A percentile compares a stretch with the other conserved stretches of the same genome.
Conservation (phyloP, 2,329 filamentous ascomycete genomes). For the Diaporthe ampelina region DNA sequence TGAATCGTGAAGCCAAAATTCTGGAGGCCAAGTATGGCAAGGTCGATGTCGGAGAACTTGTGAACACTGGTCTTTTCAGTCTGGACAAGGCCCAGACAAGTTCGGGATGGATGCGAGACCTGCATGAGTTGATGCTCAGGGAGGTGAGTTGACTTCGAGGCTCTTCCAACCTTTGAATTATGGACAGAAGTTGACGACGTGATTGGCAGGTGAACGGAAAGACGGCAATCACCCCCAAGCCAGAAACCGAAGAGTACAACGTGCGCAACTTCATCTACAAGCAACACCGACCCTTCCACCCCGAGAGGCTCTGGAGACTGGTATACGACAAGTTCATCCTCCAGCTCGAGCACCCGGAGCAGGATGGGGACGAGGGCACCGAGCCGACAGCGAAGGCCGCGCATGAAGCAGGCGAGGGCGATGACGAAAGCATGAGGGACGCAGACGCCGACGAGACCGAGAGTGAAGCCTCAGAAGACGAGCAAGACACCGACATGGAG, state of each 20-base stretch:
- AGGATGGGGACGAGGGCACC: constrained; percentile 47
- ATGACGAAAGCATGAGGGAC: background rate
- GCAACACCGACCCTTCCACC: constrained; percentile 68
- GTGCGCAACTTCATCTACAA: constrained; percentile 80
- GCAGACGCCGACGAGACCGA: background rate
- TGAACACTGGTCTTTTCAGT: constrained; percentile 76
- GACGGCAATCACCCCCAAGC: constrained; percentile 73
- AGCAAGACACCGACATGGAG: constrained; percentile 44
- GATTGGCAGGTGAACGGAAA: constrained; percentile 56
- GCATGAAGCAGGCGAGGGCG: background rate
- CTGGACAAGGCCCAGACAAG: constrained; percentile 74
- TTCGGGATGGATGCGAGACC: constrained; percentile 78
- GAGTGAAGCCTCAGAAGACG: constrained; percentile 51
- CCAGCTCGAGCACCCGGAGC: constrained; percentile 59
- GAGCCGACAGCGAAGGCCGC: background rate
- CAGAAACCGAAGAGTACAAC: constrained; percentile 80
- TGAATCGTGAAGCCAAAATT: constrained; percentile 77
- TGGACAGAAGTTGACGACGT: background rate
- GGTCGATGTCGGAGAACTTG: constrained; percentile 72
- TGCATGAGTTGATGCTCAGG: constrained; percentile 76
- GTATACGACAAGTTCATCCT: constrained; percentile 66
- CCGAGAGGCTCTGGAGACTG: constrained; percentile 59
- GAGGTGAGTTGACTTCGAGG: constrained; percentile 60
- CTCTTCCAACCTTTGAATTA: background rate
- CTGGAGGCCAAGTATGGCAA: constrained; percentile 71